Conservation (phyloP, 345 rosid species). For the Salix exigua region DNA sequence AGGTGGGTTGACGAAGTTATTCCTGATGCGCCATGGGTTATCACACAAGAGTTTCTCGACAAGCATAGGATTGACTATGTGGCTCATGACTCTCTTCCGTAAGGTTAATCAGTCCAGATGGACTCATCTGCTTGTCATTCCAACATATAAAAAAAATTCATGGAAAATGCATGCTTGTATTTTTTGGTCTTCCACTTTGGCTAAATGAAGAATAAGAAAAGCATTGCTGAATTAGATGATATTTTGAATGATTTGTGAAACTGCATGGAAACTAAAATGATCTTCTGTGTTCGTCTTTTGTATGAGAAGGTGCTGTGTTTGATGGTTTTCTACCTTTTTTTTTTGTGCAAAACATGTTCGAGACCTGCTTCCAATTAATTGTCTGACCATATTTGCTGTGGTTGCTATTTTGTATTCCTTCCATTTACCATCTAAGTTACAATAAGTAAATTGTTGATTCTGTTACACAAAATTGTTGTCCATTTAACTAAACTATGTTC, state of each 20-base stretch:
- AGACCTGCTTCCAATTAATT: neutral
- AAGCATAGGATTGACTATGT: slow-evolving; percentile 60
- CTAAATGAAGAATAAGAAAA: neutral
- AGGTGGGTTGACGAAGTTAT: slow-evolving; percentile 83
- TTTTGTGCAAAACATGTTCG: neutral
- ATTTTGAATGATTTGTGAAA: neutral
- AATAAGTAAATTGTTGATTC: neutral
- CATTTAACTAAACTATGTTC: neutral
- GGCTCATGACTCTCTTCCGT: slow-evolving; percentile 71
- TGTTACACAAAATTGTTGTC: neutral
- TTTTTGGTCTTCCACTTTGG: too few species aligned
- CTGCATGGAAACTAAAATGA: neutral
- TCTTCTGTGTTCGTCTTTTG: neutral
- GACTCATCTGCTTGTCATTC: neutral
- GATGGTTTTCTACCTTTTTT: neutral
- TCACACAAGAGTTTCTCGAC: slow-evolving; percentile 56
- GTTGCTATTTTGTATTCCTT: neutral
- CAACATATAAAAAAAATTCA: neutral
- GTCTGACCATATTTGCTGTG: neutral
- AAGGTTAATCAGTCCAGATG: slow-evolving; percentile 23
- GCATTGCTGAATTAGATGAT: neutral
- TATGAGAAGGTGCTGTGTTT: neutral
- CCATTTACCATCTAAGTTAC: neutral
- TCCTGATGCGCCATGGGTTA: slow-evolving; percentile 76
- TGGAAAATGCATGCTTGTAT: neutral